phyloP scores from a whole-genome alignment of 164 flowering plant species.

The Macadamia integrifolia region DNA sequence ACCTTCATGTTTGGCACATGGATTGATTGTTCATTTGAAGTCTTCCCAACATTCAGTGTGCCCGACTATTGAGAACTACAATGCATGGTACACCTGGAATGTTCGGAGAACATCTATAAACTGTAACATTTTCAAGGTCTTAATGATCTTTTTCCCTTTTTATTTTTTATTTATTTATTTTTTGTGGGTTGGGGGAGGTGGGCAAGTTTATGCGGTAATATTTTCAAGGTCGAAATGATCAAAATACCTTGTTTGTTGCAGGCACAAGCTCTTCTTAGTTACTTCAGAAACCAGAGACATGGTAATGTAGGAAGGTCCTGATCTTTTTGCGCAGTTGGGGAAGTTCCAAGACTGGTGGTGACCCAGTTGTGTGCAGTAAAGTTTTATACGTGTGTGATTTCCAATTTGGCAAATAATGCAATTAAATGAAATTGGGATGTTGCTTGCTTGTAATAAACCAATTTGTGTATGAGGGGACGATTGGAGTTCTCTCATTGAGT shows the following conservation, averaged over 20 bases:
- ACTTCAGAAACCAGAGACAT: conserved; percentile 76
- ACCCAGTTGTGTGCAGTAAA: conserved; percentile 12
- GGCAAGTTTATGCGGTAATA: background rate
- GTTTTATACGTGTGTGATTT: conserved; percentile 26
- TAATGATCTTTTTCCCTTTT: background rate
- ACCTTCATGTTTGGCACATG: too few relatives aligned
- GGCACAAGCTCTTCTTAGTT: conserved; percentile 79
- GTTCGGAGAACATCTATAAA: too few relatives aligned
- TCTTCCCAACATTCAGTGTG: too few relatives aligned
- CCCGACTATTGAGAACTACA: too few relatives aligned
- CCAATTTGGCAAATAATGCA: conserved; percentile 23
- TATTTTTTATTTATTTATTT: too few relatives aligned
- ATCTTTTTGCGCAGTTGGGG: conserved; percentile 12
- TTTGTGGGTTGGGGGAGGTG: too few relatives aligned
- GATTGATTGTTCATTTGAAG: too few relatives aligned
- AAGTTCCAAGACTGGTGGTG: background rate
- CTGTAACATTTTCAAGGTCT: background rate
- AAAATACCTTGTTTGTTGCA: conserved; percentile 22
- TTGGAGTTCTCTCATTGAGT: background rate
- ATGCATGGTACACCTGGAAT: too few relatives aligned
- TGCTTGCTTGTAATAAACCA: conserved; percentile 11
- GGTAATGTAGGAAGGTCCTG: conserved; percentile 64
- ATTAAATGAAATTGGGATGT: conserved; percentile 14
- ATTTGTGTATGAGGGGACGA: conserved; percentile 2
- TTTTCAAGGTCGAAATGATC: background rate